Evolutionary conservation across 257 asterid genomes (phyloP), one percentile per base, ranked within the genome.

Genomic region (Solanum dulcamara): DNA sequence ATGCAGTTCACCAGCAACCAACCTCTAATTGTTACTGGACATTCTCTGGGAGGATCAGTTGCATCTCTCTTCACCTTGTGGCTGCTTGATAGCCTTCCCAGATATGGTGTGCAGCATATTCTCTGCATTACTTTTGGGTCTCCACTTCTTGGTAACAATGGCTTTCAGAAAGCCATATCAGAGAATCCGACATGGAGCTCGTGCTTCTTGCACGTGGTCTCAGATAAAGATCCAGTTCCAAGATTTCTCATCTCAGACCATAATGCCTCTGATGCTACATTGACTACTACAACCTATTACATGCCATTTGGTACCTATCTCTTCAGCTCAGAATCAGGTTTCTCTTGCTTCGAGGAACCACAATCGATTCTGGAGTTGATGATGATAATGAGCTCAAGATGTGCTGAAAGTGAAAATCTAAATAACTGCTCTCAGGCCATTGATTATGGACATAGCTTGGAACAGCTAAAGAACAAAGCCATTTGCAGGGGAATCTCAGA

Each of bases 21-120:
- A 53, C 85, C 86, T 12, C 80, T 88, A 28, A 88, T 88, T 35
- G 66, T 88, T 44, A 88, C 90, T 18, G 88, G 90, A 48, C 87
- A 86, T 81, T 80, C 81, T 51, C 42, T 88, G 55, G 90, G 88
- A 32, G 90, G 90, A 84, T 86, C 90, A 33, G 79, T 88, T 44
- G 90, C 90, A 68, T 88, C 87, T 51, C 88, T 88, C 17, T 88
- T 88, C 87, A 88, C 90, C 48, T 86, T 88, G 82, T 86, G 88
- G 87, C 81, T 88, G 74, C 90, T 88, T 68, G 84, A 84, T 28
- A 80, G 60, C 66, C 75, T 86, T 33, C 40, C 83, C 35, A 74
- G 51, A 7, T 17, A 81, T 70, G 81, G 66, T 64, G 48, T 80
- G 35, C 87, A 80, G 74, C 86, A 24, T 5, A 83, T 83, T 59